Base-by-base conservation (phyloP, 306 rosid genomes). In the Glycine soja region DNA sequence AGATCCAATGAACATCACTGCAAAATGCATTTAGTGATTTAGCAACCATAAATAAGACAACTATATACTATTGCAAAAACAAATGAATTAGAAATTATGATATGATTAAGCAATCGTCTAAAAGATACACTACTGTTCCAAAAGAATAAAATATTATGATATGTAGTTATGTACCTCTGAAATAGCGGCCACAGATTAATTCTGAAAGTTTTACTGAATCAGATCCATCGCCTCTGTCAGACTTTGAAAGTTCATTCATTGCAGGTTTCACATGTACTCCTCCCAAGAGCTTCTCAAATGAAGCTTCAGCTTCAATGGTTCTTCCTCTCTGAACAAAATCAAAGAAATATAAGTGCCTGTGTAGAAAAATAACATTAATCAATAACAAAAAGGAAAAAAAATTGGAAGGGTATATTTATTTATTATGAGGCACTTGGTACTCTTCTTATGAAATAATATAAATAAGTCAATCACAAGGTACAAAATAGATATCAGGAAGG, bases 1-100 rank as follows among this genome's bases (percentile, higher is more conserved):
- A 81, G 93, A 93, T 70, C 97, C 97, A 78, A 91, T 87, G 92
- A 87, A 90, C 83, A 91, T 84, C 91, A 91, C 97, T 93, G 97
- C 97, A 91, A 91, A 86, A 91, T 73, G 78, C 77, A 64, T 72
- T 67, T 83, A 42, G 75, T 46, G 58, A 81, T 80, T 78, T 83
- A 87, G 88, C 61, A 86, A 83, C 61, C 48, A 46, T 77, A 34
- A 63, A 76, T 51, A 85, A 70, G 76, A 80, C 72, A 85, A 50
- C 46, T 36, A 50, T 46, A 62, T 80, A 64, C 3, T 70, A 36
- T 10, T 8, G 50, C 67, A 30, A 69, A 56, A 75, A 59, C 47
- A 38, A 42, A 24, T 32, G 38, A 15, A 45, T 77, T 8, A 62
- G 57, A 82, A 74, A 74, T 52, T 65, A 59, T 11, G n/a, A 67